These are phyloP conservation scores for Beauveria rudraprayagi DNA, from an alignment of 2,329 filamentous ascomycete genomes.

Conservation along the genomic window DNA sequence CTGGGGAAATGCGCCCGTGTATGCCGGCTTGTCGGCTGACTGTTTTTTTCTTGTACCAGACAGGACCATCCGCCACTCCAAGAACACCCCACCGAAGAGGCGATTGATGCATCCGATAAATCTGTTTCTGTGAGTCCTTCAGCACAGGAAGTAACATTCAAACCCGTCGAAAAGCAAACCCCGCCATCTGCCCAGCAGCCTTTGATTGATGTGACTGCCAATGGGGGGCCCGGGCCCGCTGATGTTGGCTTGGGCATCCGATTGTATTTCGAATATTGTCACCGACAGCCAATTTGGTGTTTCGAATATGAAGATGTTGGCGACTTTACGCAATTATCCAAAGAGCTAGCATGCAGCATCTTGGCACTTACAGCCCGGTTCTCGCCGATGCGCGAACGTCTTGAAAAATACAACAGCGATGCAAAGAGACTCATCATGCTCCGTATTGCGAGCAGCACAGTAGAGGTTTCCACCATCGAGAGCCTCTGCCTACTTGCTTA, in stretches of 20 bases:
- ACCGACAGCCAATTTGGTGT: conserved; percentile 37
- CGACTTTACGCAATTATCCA: conserved; percentile 26
- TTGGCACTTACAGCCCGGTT: conserved; percentile 32
- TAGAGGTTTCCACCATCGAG: conserved; percentile 41
- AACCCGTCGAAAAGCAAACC: conserved; percentile 7
- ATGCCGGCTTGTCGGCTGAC: background rate
- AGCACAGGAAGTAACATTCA: conserved; percentile 15
- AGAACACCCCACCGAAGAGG: conserved; percentile 24
- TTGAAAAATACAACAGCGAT: conserved; percentile 28
- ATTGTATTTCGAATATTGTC: conserved; percentile 36
- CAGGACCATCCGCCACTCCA: conserved; percentile 15
- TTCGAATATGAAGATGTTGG: conserved; percentile 34
- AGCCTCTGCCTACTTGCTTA: conserved; percentile 43
- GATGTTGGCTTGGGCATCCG: conserved; percentile 28
- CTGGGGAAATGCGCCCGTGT: background rate
- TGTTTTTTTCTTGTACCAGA: background rate
- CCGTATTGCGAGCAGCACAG: conserved; percentile 41
- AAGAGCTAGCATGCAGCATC: conserved; percentile 35
- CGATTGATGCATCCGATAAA: conserved; percentile 24
- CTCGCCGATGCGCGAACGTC: conserved; percentile 25
- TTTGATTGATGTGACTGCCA: conserved; percentile 8
- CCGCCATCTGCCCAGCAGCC: conserved; percentile 13
- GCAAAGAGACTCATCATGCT: conserved; percentile 38
- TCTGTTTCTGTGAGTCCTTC: conserved; percentile 26
- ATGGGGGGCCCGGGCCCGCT: conserved; percentile 21